Base-by-base conservation (phyloP, 2,329 filamentous ascomycete genomes). In the Neonectria coccinea region DNA sequence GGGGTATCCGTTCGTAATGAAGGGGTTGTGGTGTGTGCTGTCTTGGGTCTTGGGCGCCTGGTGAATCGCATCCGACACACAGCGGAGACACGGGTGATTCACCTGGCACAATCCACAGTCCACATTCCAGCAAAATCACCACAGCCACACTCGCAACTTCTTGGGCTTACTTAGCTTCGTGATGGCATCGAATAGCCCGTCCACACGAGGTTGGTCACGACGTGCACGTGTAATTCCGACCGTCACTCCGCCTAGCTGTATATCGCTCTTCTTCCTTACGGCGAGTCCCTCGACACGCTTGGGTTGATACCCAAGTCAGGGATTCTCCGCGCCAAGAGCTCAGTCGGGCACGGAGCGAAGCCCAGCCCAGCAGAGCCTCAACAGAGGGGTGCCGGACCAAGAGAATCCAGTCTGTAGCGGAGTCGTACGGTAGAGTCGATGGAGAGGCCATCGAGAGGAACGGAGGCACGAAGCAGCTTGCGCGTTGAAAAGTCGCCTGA, bases 231-330 rank as follows among this genome's bases (percentile, higher is more conserved):
- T 62, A 39, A 27, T 55, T 45, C 25, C 39, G 22, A 36, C 25
- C 36, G 14, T 27, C 11, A 45, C 12, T 29, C 47, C 12, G 18
- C 39, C 36, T 36, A 29, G 25, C 6, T 29, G 10, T 47, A 7
- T 58, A 16, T 29, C n/a, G 5, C 25, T 27, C 14, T n/a, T 42
- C 22, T 36, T 31, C 31, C 36, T 54, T 18, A 27, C n/a, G 48
- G 22, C 36, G 25, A 61, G n/a, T n/a, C n/a, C n/a, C n/a, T n/a
- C n/a, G n/a, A n/a, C n/a, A n/a, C n/a, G n/a, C n/a, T n/a, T 57
- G 39, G 29, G 60, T 64, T 66, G 64, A 36, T 64, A 64, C 64
- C 64, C 64, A 60, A 66, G 39, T 56, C 56, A 57, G 52, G 51
- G 45, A 25, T 48, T 59, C 39, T 55, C 42, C 42, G 31, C 55